A percentile compares a stretch with the other conserved stretches of the same genome.
Conservation (phyloP, 139 green algal genomes). For the Astrephomene gubernaculifera region DNA sequence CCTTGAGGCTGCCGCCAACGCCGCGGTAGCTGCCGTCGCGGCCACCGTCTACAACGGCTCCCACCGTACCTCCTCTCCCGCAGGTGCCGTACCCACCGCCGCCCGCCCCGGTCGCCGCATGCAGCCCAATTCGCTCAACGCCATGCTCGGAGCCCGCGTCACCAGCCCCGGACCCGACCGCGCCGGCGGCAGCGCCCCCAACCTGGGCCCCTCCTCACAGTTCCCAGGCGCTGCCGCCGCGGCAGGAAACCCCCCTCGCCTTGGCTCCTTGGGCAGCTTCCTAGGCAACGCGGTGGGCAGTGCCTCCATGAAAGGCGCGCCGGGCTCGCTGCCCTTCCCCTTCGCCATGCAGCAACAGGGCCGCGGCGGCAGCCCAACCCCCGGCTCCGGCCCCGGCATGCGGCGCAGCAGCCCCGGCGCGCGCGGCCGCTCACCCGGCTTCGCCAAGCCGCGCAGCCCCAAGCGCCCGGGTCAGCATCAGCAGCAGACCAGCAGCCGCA, state of each 20-base stretch:
- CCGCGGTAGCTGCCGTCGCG: no score
- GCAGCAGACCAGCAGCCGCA: not conserved
- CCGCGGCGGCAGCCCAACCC: not conserved
- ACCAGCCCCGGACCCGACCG: no score
- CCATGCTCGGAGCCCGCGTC: no score
- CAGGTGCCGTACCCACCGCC: no score
- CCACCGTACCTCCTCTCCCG: no score
- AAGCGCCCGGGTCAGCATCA: not conserved
- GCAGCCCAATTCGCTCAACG: no score
- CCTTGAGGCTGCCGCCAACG: no score
- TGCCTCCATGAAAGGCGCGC: constrained; percentile 6
- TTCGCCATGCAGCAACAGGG: not conserved
- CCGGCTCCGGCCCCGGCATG: not conserved
- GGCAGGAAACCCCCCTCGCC: not conserved
- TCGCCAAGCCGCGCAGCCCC: not conserved
- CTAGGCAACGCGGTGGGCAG: constrained; percentile 4
- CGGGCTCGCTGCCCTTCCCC: not conserved
- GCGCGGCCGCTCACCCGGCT: not conserved
- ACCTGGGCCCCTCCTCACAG: no score
- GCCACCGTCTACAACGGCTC: no score
- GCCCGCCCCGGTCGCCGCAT: no score
- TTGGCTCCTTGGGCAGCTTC: not conserved
- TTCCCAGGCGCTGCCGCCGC: not conserved
- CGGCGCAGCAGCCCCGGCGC: not conserved
- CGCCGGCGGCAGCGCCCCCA: not conserved